Evolutionary conservation across 2,329 filamentous ascomycete genomes (phyloP).

Genomic region (Phialophora expanda): DNA sequence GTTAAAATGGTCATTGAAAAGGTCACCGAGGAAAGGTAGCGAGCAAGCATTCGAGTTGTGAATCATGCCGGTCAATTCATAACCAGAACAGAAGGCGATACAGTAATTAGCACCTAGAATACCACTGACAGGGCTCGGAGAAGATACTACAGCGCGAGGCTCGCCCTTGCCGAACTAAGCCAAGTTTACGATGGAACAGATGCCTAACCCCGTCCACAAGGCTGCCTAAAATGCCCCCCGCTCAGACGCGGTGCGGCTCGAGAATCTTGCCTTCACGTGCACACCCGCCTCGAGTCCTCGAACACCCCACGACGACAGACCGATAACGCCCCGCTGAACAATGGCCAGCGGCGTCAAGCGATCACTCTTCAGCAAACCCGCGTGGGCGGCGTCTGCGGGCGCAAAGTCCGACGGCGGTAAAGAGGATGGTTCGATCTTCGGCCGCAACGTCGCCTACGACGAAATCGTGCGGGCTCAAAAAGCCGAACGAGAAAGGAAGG

Average conservation of each 20-base stretch:
- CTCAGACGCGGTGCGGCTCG: neutral
- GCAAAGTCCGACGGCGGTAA: slow-evolving; percentile 8
- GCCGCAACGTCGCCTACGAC: slow-evolving; percentile 54
- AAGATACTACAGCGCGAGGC: too few species aligned
- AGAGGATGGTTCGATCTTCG: slow-evolving; percentile 54
- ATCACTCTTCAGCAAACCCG: slow-evolving; percentile 62
- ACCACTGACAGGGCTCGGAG: too few species aligned
- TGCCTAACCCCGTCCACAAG: slow-evolving; percentile 5
- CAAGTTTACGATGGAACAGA: neutral
- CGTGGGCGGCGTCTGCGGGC: slow-evolving; percentile 48
- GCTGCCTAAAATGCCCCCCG: neutral
- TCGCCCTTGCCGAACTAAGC: slow-evolving; percentile 1
- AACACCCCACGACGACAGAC: neutral
- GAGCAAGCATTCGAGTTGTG: neutral
- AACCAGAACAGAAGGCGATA: neutral
- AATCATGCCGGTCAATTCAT: neutral
- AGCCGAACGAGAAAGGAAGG: slow-evolving; percentile 44
- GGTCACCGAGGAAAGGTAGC: slow-evolving; percentile 9
- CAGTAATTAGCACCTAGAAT: too few species aligned
- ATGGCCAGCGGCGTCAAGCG: slow-evolving; percentile 45
- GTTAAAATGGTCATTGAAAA: slow-evolving; percentile 31
- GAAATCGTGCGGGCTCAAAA: slow-evolving; percentile 52
- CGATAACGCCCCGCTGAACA: neutral
- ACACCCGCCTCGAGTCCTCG: neutral
- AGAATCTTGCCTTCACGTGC: neutral